Base-by-base conservation (phyloP, 2,329 filamentous ascomycete genomes). In the Sporothrix sp. region DNA sequence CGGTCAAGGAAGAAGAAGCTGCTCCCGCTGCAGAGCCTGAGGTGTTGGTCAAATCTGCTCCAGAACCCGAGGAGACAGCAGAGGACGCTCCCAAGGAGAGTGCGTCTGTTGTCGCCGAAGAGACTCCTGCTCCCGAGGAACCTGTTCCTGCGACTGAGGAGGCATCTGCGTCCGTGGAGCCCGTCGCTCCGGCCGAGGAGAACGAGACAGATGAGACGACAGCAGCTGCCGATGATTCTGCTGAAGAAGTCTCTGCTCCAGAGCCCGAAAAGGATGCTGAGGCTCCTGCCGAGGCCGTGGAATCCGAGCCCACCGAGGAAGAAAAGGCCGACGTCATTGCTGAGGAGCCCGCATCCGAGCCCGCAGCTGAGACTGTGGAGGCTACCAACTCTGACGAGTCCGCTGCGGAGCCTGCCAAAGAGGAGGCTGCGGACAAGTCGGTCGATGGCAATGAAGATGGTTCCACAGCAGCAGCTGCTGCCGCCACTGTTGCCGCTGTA, bases 71-170 rank as follows among this genome's bases (percentile, higher is more conserved):
- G 2, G 45, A 32, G 9, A 6, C 40, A 10, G 16, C 53, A 16
- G 55, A 42, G 52, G 38, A 42, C 5, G 28, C 25, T 28, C n/a
- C 40, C 10, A 32, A 43, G 13, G 40, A 42, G 25, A 27, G 13
- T 13, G 27, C 20, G 16, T 9, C 54, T 21, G 35, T 30, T 23
- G 38, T 28, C 1, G 32, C 27, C 6, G 45, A 39, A 16, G 52
- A 54, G 23, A 30, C 20, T 16, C 16, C 36, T 39, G 7, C 36
- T 16, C 9, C 16, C 2, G 46, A 48, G 16, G 43, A 46, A n/a
- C 2, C 44, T 10, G 5, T n/a, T n/a, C n/a, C n/a, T n/a, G n/a
- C n/a, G n/a, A n/a, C n/a, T n/a, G n/a, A n/a, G n/a, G n/a, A n/a
- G n/a, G n/a, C n/a, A n/a, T n/a, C n/a, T n/a, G n/a, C n/a, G n/a